Conservation (phyloP, 352 stramenopile genomes). For the Phytophthora hybrid region DNA sequence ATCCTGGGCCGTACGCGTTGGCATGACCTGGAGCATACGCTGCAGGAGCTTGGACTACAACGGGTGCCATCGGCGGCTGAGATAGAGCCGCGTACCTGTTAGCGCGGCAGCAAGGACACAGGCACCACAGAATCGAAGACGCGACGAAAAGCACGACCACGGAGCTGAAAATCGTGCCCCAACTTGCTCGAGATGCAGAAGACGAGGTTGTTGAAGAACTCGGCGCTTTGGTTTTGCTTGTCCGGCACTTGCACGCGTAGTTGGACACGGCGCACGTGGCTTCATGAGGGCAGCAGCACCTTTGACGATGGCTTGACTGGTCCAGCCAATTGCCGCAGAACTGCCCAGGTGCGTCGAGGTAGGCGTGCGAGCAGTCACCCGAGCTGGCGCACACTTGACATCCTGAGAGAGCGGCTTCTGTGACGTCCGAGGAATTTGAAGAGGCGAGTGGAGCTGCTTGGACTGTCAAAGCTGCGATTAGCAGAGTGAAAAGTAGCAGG, state of each 20-base stretch:
- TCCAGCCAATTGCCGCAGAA: constrained; percentile 49
- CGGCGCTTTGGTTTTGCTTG: constrained; percentile 25
- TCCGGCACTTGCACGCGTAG: constrained; percentile 40
- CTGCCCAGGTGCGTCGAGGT: constrained; percentile 34
- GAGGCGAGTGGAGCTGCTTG: constrained; percentile 11
- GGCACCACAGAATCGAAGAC: constrained; percentile 34
- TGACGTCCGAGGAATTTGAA: constrained; percentile 22
- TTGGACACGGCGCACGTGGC: constrained; percentile 39
- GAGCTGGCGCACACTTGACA: constrained; percentile 36
- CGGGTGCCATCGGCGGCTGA: constrained; percentile 27
- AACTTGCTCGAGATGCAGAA: constrained; percentile 20
- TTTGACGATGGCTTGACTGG: constrained; percentile 30
- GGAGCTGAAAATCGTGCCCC: constrained; percentile 20
- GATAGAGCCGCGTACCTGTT: constrained; percentile 23
- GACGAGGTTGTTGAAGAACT: neutral
- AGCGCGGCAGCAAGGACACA: constrained; percentile 37
- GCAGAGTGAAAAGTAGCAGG: neutral
- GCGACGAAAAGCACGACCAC: constrained; percentile 19
- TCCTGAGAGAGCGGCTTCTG: constrained; percentile 31
- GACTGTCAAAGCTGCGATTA: neutral
- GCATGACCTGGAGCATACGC: constrained; percentile 26
- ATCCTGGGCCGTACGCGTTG: constrained; percentile 18
- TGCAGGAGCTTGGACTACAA: constrained; percentile 24
- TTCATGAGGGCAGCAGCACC: constrained; percentile 43
- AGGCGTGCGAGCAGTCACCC: constrained; percentile 39